Evolutionary conservation across 2,329 filamentous ascomycete species (phyloP).

Genomic region (Dactylellina haptotyla): DNA sequence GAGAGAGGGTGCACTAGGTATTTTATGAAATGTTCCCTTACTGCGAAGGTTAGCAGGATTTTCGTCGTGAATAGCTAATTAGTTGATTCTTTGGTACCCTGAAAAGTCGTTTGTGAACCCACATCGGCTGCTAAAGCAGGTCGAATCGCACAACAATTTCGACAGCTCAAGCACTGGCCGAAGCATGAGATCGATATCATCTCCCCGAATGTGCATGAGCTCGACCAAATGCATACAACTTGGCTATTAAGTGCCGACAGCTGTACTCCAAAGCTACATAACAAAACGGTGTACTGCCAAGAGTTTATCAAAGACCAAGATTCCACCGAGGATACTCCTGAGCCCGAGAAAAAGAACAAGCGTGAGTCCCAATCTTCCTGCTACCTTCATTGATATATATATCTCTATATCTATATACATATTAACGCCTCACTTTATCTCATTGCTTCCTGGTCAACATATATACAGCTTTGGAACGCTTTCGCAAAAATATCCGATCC

Average conservation of each 20-base stretch:
- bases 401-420: too few relatives aligned
- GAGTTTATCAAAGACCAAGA: background rate
- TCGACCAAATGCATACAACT: background rate
- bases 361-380: too few relatives aligned
- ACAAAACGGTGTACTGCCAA: too few relatives aligned
- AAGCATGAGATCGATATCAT: conserved; percentile 26
- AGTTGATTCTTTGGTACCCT: background rate
- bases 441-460: background rate
- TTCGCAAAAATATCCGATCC: background rate
- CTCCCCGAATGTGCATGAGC: conserved; percentile 27
- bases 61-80: too few relatives aligned
- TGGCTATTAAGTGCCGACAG: background rate
- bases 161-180: background rate
- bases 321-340: background rate
- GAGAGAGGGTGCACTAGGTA: conserved; percentile 25
- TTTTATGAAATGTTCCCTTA: background rate
- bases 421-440: too few relatives aligned
- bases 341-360: too few relatives aligned
- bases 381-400: too few relatives aligned
- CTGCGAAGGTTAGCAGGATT: too few relatives aligned
- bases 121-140: conserved; percentile 27
- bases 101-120: conserved; percentile 39
- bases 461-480: background rate
- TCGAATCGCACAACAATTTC: background rate
- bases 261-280: background rate